Evolutionary conservation across 2,329 filamentous ascomycete species (phyloP).

Genomic region (Aureobasidium sp.): DNA sequence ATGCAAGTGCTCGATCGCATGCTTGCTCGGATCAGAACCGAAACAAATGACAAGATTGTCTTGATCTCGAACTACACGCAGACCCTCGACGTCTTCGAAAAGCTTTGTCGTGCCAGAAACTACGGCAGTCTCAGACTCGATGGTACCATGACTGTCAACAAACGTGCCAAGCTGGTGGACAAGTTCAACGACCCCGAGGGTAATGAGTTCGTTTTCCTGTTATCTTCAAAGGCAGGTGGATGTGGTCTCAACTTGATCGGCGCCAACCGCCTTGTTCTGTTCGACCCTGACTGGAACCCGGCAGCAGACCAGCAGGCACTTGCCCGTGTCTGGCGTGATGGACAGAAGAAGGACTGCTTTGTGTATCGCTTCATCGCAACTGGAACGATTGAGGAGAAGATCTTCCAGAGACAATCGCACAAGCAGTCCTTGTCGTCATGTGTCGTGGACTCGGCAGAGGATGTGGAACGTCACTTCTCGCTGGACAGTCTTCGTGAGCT

Average conservation of each 20-base stretch:
- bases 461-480: conserved; percentile 94
- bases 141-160: conserved; percentile 95
- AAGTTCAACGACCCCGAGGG: conserved; percentile 94
- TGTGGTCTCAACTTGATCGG: conserved; percentile 95
- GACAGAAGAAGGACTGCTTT: conserved; percentile 98
- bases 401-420: conserved; percentile 96
- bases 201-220: conserved; percentile 85
- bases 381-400: conserved; percentile 97
- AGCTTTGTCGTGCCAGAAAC: conserved; percentile 72
- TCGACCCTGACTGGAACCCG: conserved; percentile 93
- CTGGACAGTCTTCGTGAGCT: conserved; percentile 84
- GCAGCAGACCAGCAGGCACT: conserved; percentile 95
- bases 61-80: conserved; percentile 98
- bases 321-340: conserved; percentile 96
- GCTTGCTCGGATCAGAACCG: conserved; percentile 88
- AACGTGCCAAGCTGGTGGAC: conserved; percentile 94
- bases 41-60: conserved; percentile 98
- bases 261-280: conserved; percentile 87
- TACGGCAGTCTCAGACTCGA: conserved; percentile 88
- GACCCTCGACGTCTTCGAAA: conserved; percentile 90
- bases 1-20: conserved; percentile 95
- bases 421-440: conserved; percentile 95
- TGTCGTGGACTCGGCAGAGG: conserved; percentile 92
- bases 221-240: conserved; percentile 92
- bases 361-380: conserved; percentile 99